phyloP scores from a whole-genome alignment of 75 land plant species.

The Pinus albicaulis region DNA sequence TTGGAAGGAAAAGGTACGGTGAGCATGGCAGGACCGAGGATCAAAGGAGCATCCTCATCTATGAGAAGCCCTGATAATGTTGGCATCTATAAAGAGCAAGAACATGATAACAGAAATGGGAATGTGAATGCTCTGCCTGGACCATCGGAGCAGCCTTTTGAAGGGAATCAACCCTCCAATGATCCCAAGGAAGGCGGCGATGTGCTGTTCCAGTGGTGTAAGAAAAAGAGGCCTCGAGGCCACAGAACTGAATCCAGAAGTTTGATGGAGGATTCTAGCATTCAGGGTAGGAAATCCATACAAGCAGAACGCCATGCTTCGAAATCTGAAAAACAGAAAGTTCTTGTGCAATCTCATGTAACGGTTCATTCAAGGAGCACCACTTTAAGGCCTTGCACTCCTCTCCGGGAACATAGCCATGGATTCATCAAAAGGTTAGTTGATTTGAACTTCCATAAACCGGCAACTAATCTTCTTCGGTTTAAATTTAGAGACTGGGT shows the following conservation, averaged over 20 bases:
- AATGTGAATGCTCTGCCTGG: not conserved
- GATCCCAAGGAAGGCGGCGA: conserved; percentile 4
- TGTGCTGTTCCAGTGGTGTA: conserved; percentile 5
- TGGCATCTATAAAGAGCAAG: not conserved
- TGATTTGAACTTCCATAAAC: not conserved
- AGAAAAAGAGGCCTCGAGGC: conserved; percentile 6
- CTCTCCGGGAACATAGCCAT: not conserved
- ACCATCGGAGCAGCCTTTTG: not conserved
- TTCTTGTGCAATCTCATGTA: not conserved
- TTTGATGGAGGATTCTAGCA: not conserved
- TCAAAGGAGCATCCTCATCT: conserved; percentile 10
- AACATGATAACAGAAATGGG: not conserved
- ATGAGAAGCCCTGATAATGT: conserved; percentile 3
- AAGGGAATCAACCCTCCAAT: not conserved
- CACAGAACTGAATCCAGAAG: not conserved
- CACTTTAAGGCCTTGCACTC: conserved; percentile 7
- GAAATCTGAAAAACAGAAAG: conserved; percentile 5
- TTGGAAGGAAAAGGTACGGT: not conserved
- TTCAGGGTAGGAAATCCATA: not conserved
- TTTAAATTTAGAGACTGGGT: no score
- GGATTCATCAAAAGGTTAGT: conserved; percentile 2
- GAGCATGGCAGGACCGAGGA: not conserved
- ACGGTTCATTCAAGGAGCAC: not conserved
- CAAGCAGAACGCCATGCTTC: not conserved
- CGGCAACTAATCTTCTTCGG: no score